Base-by-base conservation (phyloP, 805 yeast genomes). In the Diddensiella santjacobensis region DNA sequence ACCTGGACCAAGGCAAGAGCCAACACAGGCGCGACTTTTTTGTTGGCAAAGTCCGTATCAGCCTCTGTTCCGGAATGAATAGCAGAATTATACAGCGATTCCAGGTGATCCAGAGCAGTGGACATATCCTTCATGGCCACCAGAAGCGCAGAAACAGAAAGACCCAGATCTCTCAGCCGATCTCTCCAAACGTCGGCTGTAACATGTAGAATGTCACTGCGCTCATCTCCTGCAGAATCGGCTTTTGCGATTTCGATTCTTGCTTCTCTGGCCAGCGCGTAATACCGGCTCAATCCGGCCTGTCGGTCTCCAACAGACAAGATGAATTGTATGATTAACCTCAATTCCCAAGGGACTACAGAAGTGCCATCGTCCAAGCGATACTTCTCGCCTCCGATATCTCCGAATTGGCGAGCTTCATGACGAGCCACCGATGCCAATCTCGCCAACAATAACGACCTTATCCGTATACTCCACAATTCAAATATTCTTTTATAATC, bases 231-330 rank as follows among this genome's bases (percentile, higher is more conserved):
- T 30, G 18, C 31, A 26, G 31, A 26, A 8, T 26, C 31, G 8
- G 53, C 47, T 20, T 44, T 43, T 15, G 31, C 31, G 6, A 58
- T 50, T 35, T 56, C 61, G 4, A 44, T 42, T 18, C 70, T 53
- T 1, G 71, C 70, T 29, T 67, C 71, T 5, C 62, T 52, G 0
- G 67, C 69, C 41, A 69, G 47, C 5, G 56, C 43, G 46, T 69
- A 68, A 50, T 63, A 63, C 31, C 50, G 50, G 40, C 57, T 58
- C 4, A 68, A 49, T 1, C 68, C 64, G 4, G 58, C 47, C 37
- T 63, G 69, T 44, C 61, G 61, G 43, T 68, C 66, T 2, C 69
- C 68, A 18, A 58, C 58, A 3, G 66, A 54, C 41, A 58, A 63
- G 15, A 66, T 54, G 22, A 64, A 61, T 18, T 63, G 59, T 3